phyloP scores from a whole-genome alignment of 192 early-diverging fungal species.

The Tieghemiomyces parasiticus region DNA sequence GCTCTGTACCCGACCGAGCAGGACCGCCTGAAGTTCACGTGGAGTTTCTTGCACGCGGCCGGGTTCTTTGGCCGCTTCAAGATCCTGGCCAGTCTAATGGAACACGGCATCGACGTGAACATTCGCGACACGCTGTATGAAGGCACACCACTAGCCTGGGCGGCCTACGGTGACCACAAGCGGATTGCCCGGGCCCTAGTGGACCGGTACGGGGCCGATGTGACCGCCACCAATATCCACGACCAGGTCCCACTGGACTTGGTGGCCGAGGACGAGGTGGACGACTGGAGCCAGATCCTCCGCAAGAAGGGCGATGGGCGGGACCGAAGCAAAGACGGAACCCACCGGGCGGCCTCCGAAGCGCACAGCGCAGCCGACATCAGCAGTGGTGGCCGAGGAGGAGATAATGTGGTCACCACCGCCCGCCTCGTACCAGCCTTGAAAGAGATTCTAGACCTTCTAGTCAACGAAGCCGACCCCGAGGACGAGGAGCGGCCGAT shows the following conservation, averaged over 20 bases:
- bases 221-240: conserved; percentile 54
- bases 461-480: conserved; percentile 12
- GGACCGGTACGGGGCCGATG: conserved; percentile 58
- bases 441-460: conserved; percentile 9
- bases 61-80: conserved; percentile 62
- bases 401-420: not conserved
- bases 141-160: conserved; percentile 79
- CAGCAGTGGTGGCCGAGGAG: no score
- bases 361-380: not conserved
- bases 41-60: conserved; percentile 76
- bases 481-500: conserved; percentile 35
- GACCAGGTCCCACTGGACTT: conserved; percentile 71
- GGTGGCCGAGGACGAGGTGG: conserved; percentile 42
- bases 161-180: conserved; percentile 63
- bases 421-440: not conserved
- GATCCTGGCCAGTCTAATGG: conserved; percentile 49
- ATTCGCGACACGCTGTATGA: conserved; percentile 70
- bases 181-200: conserved; percentile 56
- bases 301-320: not conserved
- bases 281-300: conserved; percentile 28
- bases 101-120: conserved; percentile 63
- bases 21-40: conserved; percentile 52
- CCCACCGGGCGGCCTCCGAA: not conserved
- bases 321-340: conserved; percentile 3
- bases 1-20: conserved; percentile 23